A percentile compares a stretch with the other conserved stretches of the same genome.
Conservation (phyloP, 1,139 yeast species). For the Debaryomyces robertsiae region DNA sequence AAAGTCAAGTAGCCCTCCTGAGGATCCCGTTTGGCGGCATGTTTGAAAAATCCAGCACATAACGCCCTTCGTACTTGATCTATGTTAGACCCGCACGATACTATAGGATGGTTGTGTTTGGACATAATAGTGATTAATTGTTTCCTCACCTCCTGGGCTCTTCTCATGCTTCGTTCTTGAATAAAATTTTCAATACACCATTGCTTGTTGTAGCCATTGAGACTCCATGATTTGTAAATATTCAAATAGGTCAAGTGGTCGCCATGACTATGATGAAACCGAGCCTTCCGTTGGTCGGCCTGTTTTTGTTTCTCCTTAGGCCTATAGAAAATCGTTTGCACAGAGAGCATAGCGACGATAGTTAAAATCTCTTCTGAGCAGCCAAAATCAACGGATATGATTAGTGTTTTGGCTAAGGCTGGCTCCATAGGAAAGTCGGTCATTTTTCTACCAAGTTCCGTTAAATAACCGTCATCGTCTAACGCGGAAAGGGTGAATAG, state of each 20-base stretch:
- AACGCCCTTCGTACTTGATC: slow-evolving; percentile 71
- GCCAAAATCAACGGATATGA: slow-evolving; percentile 69
- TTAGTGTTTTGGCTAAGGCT: slow-evolving; percentile 75
- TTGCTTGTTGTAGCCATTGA: slow-evolving; percentile 56
- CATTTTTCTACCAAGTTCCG: slow-evolving; percentile 77
- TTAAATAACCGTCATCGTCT: slow-evolving; percentile 75
- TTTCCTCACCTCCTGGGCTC: slow-evolving; percentile 77
- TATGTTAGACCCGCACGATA: slow-evolving; percentile 63
- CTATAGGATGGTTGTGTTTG: slow-evolving; percentile 51
- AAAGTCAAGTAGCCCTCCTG: slow-evolving; percentile 73
- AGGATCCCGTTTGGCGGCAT: slow-evolving; percentile 77
- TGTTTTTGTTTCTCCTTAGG: slow-evolving; percentile 74
- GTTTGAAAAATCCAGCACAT: slow-evolving; percentile 86
- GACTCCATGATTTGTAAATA: slow-evolving; percentile 78
- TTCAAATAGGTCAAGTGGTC: slow-evolving; percentile 86
- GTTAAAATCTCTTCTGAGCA: slow-evolving; percentile 85
- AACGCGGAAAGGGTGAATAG: slow-evolving; percentile 80
- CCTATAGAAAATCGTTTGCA: slow-evolving; percentile 80
- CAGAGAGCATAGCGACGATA: slow-evolving; percentile 89
- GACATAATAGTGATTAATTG: slow-evolving; percentile 70
- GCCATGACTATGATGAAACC: slow-evolving; percentile 78
- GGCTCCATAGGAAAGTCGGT: slow-evolving; percentile 98
- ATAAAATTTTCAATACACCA: slow-evolving; percentile 87
- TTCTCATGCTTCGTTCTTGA: slow-evolving; percentile 75
- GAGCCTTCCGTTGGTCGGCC: slow-evolving; percentile 77